Evolutionary conservation across 2,329 filamentous ascomycete species (phyloP).

Genomic region (Ophiostoma piceae): DNA sequence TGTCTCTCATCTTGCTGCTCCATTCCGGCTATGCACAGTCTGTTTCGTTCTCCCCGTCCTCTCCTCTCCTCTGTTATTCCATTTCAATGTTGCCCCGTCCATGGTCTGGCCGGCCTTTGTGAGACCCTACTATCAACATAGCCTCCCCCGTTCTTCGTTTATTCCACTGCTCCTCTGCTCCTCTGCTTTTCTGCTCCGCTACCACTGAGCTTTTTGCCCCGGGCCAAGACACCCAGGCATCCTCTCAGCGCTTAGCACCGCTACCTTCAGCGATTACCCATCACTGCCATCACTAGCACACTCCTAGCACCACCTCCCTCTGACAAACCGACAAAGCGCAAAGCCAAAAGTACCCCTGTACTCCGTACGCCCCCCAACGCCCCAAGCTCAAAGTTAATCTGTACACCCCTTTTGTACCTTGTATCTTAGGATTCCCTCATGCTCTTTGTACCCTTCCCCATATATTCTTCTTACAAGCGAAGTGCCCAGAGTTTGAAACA

Average conservation of each 20-base stretch:
- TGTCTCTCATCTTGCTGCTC: not conserved
- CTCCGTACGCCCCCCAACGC: not conserved
- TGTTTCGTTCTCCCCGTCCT: not conserved
- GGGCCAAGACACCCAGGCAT: not conserved
- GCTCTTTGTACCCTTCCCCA: constrained; percentile 5
- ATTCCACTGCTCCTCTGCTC: not conserved
- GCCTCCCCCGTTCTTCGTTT: not conserved
- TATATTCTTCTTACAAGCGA: constrained; percentile 4
- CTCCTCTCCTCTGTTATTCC: not conserved
- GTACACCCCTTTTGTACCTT: constrained; percentile 5
- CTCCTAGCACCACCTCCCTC: not conserved
- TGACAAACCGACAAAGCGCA: constrained; percentile 9
- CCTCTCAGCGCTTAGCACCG: constrained; percentile 3
- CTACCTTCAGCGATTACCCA: not conserved
- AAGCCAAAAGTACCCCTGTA: not conserved
- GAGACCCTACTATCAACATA: constrained; percentile 5
- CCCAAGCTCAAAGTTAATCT: not conserved
- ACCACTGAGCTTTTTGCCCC: constrained; percentile 1
- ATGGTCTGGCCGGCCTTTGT: constrained; percentile 9
- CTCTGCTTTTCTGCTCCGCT: not conserved
- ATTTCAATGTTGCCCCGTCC: constrained; percentile 4
- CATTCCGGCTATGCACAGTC: constrained; percentile 7
- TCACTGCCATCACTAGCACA: not conserved
- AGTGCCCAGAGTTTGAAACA: not conserved
- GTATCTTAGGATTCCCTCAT: not conserved